Evolutionary conservation across 805 yeast species (phyloP).

Genomic region (Groenewaldozyma tartarivorans): DNA sequence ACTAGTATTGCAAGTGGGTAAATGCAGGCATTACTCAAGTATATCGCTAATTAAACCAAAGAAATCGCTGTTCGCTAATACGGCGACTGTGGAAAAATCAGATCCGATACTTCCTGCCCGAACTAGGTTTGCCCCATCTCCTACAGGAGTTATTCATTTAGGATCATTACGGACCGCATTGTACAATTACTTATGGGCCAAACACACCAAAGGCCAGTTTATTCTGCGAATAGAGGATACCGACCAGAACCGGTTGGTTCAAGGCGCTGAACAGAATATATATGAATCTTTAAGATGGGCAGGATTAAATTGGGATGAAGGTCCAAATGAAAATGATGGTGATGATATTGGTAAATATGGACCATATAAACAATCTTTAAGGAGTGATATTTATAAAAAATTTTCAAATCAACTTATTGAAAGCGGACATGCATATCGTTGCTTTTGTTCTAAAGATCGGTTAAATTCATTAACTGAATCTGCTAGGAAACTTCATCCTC

Average conservation of each 20-base stretch:
- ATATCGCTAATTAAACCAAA: too few species aligned
- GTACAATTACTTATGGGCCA: constrained; percentile 78
- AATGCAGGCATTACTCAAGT: too few species aligned
- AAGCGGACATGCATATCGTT: constrained; percentile 69
- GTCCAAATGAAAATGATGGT: constrained; percentile 49
- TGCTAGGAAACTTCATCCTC: constrained; percentile 70
- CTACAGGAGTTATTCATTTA: constrained; percentile 89
- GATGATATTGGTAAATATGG: constrained; percentile 33
- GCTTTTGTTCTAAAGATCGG: constrained; percentile 78
- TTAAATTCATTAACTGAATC: constrained; percentile 57
- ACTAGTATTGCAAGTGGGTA: too few species aligned
- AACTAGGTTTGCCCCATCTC: constrained; percentile 96
- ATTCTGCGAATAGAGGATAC: constrained; percentile 85
- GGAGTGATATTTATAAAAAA: constrained; percentile 54
- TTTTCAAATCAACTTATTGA: constrained; percentile 50
- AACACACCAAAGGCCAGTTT: constrained; percentile 70
- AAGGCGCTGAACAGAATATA: constrained; percentile 75
- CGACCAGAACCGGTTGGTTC: constrained; percentile 67
- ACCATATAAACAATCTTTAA: constrained; percentile 80
- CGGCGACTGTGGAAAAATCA: too few species aligned
- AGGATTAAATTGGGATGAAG: constrained; percentile 69
- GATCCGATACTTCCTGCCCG: constrained; percentile 44
- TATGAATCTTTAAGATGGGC: constrained; percentile 73
- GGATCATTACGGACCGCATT: constrained; percentile 92
- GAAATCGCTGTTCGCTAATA: too few species aligned